Evolutionary conservation across 2,329 filamentous ascomycete species (phyloP), one percentile per base, ranked within the genome.

Genomic region (Fusarium acutatum): DNA sequence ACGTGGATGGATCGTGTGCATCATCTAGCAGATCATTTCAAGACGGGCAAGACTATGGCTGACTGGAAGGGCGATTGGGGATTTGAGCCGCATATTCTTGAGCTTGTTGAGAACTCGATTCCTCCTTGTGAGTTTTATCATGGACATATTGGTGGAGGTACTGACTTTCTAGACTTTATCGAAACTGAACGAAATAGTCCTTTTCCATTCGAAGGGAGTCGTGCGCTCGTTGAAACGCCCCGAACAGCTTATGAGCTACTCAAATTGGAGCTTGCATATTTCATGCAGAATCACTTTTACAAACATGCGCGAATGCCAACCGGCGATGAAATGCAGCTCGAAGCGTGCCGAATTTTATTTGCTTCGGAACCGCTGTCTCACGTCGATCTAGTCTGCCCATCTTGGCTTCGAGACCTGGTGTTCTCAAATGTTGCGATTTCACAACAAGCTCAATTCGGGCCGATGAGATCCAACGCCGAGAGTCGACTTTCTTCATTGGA

Each of bases 31-130:
- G 82, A 83, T 10, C 83, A 85, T 71, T 85, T 84, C 74, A 83
- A 82, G 41, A 77, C 76, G 11, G 83, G 83, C 34, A 81, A 78
- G 57, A 81, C 77, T n/a, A 84, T 85, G 82, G 79, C 80, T 22
- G 80, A 84, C 26, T 85, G 83, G 83, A 80, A 82, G 49, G 83
- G 83, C 20, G 82, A 84, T 35, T 84, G 83, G 82, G 83, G 83
- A 22, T 83, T 85, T 54, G 82, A 84, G 24, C 70, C 79, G 0
- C 76, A 80, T 18, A 79, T 84, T 13, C 62, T 82, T 30, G 80
- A 82, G 34, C 78, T 83, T 28, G 75, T 84, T 10, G 83, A 84
- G 40, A 84, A 84, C 46, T 82, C 82, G n/a, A 82, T 84, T 44
- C 82, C 82, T 14, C 82, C 83, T 17, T 84, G 82, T 83, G 75